Evolutionary conservation across 805 yeast genomes (phyloP).

Genomic region (Kluyveromyces nonfermentans): DNA sequence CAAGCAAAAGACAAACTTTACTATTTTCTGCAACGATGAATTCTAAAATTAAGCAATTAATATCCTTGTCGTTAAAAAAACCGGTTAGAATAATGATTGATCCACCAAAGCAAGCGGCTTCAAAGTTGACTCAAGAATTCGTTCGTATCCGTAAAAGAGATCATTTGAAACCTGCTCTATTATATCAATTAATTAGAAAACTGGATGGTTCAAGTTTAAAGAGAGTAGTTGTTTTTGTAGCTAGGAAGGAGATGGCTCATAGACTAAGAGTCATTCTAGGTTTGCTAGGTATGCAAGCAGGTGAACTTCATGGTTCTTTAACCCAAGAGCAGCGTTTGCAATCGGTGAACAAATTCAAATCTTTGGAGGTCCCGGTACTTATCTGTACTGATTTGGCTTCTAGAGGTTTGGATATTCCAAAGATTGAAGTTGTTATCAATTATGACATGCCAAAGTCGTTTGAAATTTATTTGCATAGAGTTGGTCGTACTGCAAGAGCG

Average conservation of each 20-base stretch:
- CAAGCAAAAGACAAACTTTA: slow-evolving; percentile 86
- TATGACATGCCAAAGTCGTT: slow-evolving; percentile 92
- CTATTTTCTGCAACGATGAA: slow-evolving; percentile 98
- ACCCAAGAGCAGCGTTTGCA: slow-evolving; percentile 89
- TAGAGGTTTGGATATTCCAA: slow-evolving; percentile 98
- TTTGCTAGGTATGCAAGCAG: slow-evolving; percentile 63
- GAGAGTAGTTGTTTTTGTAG: slow-evolving; percentile 82
- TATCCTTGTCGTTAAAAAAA: slow-evolving; percentile 75
- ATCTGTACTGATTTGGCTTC: slow-evolving; percentile 98
- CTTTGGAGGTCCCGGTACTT: slow-evolving; percentile 72
- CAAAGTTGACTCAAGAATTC: slow-evolving; percentile 86
- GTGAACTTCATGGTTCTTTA: slow-evolving; percentile 76
- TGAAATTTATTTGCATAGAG: slow-evolving; percentile 91
- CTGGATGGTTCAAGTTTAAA: slow-evolving; percentile 53
- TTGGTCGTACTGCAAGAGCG: slow-evolving; percentile 99
- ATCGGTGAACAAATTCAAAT: slow-evolving; percentile 75
- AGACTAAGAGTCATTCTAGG: slow-evolving; percentile 68
- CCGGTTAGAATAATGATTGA: slow-evolving; percentile 95
- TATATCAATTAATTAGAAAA: slow-evolving; percentile 60
- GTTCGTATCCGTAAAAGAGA: slow-evolving; percentile 91
- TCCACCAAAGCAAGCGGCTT: slow-evolving; percentile 91
- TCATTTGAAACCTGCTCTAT: slow-evolving; percentile 68
- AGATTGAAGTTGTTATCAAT: slow-evolving; percentile 88
- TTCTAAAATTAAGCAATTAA: slow-evolving; percentile 77
- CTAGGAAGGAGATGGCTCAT: slow-evolving; percentile 88